Evolutionary conservation across 2,329 filamentous ascomycete genomes (phyloP).

Genomic region (Ophiosphaerella narmari): DNA sequence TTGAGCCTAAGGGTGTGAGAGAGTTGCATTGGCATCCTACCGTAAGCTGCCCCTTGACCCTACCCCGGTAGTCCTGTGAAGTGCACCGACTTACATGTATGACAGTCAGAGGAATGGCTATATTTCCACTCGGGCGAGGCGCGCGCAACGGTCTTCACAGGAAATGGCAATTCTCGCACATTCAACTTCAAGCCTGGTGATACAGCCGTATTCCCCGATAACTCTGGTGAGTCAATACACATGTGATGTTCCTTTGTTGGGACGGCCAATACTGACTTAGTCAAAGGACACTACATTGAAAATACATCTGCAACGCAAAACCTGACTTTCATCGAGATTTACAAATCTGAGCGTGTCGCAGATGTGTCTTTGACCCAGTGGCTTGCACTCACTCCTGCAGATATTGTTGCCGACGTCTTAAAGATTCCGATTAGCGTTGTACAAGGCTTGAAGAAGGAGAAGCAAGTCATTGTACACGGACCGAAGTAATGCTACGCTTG

Average conservation of each 20-base stretch:
- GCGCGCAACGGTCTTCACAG: conserved; percentile 68
- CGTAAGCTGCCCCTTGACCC: conserved; percentile 45
- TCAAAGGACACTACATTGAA: conserved; percentile 67
- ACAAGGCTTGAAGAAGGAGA: conserved; percentile 64
- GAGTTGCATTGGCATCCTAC: conserved; percentile 75
- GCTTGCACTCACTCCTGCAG: conserved; percentile 68
- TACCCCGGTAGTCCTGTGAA: not conserved
- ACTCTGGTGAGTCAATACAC: conserved; percentile 52
- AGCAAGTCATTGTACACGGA: conserved; percentile 58
- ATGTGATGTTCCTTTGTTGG: not conserved
- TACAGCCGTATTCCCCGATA: conserved; percentile 70
- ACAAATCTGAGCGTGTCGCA: conserved; percentile 68
- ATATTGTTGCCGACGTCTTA: conserved; percentile 64
- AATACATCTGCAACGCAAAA: conserved; percentile 68
- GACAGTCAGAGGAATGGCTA: conserved; percentile 65
- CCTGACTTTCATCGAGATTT: conserved; percentile 71
- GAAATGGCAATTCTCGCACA: conserved; percentile 63
- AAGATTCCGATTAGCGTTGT: conserved; percentile 64
- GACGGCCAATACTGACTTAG: conserved; percentile 1
- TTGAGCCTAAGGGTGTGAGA: conserved; percentile 66
- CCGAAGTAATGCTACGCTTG: not conserved
- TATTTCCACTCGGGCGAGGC: conserved; percentile 69
- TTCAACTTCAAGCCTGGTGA: conserved; percentile 72
- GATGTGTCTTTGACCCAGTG: conserved; percentile 72
- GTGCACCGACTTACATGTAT: not conserved